Conservation (phyloP, 306 rosid genomes). For the Senna tora region DNA sequence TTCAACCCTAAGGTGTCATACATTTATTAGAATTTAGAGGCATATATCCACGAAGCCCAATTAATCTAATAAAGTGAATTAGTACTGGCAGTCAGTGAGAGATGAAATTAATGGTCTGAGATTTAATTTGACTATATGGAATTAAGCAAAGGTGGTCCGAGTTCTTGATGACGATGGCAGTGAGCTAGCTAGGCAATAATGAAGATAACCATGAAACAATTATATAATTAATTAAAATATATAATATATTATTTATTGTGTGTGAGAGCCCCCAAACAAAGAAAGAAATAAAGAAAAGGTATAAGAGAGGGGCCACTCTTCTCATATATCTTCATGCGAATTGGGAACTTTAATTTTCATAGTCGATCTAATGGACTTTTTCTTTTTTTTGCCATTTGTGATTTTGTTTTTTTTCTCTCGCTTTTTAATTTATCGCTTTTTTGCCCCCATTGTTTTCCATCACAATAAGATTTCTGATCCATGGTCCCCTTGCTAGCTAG, state of each 20-base stretch:
- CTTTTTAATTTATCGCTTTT: slow-evolving; percentile 42
- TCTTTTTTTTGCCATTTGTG: slow-evolving; percentile 37
- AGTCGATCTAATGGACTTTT: slow-evolving; percentile 41
- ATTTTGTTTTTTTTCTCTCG: slow-evolving; percentile 32
- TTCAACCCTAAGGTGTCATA: slow-evolving; percentile 36
- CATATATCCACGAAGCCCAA: background rate
- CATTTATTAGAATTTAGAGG: slow-evolving; percentile 29
- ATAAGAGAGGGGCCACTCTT: slow-evolving; percentile 54
- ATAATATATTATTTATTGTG: slow-evolving; percentile 15
- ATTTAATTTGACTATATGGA: no score
- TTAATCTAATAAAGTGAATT: no score
- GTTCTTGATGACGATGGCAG: slow-evolving; percentile 58
- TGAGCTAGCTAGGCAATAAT: slow-evolving; percentile 19
- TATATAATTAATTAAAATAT: background rate
- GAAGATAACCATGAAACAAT: slow-evolving; percentile 44
- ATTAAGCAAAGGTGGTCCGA: slow-evolving; percentile 66
- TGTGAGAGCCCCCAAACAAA: background rate
- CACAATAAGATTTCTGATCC: slow-evolving; percentile 25
- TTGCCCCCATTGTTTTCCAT: slow-evolving; percentile 27
- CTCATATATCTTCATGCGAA: slow-evolving; percentile 52
- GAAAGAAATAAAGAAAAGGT: slow-evolving; percentile 20
- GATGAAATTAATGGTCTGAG: no score
- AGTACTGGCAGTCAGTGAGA: no score
- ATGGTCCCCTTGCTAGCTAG: slow-evolving; percentile 42
- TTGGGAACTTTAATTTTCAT: slow-evolving; percentile 53